A percentile compares a stretch with the other conserved stretches of the same genome.
phyloP scores from a whole-genome alignment of 345 rosid species.

The Geranium brycei region DNA sequence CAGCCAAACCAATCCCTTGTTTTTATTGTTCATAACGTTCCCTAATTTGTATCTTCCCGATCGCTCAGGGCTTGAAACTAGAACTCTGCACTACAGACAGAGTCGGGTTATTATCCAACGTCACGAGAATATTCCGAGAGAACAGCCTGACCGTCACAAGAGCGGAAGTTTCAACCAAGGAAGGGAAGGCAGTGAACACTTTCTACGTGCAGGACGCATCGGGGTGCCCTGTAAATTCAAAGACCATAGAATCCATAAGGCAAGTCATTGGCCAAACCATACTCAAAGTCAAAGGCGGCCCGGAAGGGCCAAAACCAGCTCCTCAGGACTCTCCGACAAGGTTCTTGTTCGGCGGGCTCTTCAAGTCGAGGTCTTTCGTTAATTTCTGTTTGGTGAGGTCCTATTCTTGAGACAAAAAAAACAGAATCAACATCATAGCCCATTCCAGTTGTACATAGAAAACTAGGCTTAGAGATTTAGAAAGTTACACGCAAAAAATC shows the following conservation, averaged over 20 bases:
- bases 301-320: constrained; percentile 35
- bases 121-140: constrained; percentile 85
- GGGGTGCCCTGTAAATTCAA: constrained; percentile 50
- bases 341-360: constrained; percentile 79
- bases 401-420: constrained; percentile 32
- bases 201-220: constrained; percentile 84
- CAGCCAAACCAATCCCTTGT: too few species aligned
- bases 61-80: constrained; percentile 68
- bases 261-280: constrained; percentile 70
- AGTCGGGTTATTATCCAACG: constrained; percentile 64
- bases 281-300: constrained; percentile 63
- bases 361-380: constrained; percentile 81
- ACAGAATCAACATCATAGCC: neutral
- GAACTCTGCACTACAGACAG: constrained; percentile 82
- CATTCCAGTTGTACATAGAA: neutral
- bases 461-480: too few species aligned
- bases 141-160: constrained; percentile 72
- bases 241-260: constrained; percentile 66
- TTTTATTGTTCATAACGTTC: too few species aligned
- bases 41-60: too few species aligned
- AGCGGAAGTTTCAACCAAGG: constrained; percentile 84
- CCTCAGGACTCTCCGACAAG: constrained; percentile 66
- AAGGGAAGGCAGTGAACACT: constrained; percentile 68
- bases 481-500: too few species aligned
- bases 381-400: constrained; percentile 82